Evolutionary conservation across 2,329 filamentous ascomycete genomes (phyloP).

Genomic region (Hypoxylon sp.): DNA sequence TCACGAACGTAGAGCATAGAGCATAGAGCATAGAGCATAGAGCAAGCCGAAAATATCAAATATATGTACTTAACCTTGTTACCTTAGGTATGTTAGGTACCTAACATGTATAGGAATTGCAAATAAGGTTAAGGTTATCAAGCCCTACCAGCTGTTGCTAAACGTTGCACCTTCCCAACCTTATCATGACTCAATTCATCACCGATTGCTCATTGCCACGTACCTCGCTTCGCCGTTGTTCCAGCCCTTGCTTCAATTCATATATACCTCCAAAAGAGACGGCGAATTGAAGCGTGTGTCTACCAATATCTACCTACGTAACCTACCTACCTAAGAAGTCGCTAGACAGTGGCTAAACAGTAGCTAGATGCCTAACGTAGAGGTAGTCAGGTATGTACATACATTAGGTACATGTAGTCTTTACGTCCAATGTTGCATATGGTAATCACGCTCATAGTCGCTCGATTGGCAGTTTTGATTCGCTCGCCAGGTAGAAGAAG

Average conservation of each 20-base stretch:
- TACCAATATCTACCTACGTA: too few relatives aligned
- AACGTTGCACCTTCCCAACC: neutral
- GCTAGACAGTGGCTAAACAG: too few relatives aligned
- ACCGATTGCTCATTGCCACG: neutral
- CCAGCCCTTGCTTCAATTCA: slow-evolving; percentile 1
- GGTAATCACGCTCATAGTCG: neutral
- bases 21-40: too few relatives aligned
- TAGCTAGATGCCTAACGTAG: too few relatives aligned
- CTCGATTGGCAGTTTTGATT: neutral
- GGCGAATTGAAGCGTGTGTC: too few relatives aligned
- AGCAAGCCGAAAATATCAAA: neutral
- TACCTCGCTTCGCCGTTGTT: neutral
- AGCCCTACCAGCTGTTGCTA: neutral
- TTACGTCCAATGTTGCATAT: neutral
- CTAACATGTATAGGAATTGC: neutral
- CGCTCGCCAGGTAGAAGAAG: neutral
- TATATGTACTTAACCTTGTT: neutral
- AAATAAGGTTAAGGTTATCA: neutral
- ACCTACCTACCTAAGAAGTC: too few relatives aligned
- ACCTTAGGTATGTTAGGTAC: too few relatives aligned
- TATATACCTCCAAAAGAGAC: neutral
- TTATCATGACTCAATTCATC: neutral
- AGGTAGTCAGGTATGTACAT: too few relatives aligned
- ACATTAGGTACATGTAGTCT: neutral
- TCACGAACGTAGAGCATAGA: neutral